phyloP scores from a whole-genome alignment of 2,329 filamentous ascomycete genomes.

The Pyrenophora teres region DNA sequence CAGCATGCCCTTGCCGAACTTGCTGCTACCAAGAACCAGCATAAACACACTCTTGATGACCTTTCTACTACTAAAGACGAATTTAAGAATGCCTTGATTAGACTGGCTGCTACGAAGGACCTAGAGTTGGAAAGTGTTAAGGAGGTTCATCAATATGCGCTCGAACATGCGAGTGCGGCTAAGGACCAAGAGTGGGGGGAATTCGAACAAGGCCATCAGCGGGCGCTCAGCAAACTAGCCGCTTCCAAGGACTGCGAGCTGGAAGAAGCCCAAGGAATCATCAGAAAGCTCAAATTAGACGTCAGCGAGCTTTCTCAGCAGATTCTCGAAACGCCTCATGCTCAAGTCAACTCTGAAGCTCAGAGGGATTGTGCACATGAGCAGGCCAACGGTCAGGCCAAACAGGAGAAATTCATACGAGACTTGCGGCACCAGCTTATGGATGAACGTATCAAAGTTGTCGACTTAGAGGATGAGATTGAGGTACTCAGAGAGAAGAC shows the following conservation, averaged over 20 bases:
- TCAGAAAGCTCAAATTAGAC: neutral
- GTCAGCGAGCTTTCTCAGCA: slow-evolving; percentile 1
- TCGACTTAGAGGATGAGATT: slow-evolving; percentile 20
- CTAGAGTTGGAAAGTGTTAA: neutral
- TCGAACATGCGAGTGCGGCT: no score
- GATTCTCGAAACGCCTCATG: slow-evolving; percentile 4
- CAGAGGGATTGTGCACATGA: slow-evolving; percentile 5
- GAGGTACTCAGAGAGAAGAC: slow-evolving; percentile 9
- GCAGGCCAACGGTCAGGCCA: slow-evolving; percentile 11
- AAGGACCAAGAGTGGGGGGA: no score
- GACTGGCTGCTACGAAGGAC: neutral
- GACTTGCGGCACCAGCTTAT: slow-evolving; percentile 17
- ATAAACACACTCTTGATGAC: no score
- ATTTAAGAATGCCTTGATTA: no score
- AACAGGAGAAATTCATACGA: slow-evolving; percentile 15
- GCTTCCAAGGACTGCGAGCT: neutral
- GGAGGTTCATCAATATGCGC: no score
- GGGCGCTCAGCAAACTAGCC: neutral
- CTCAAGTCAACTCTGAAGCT: slow-evolving; percentile 1
- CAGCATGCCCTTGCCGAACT: no score
- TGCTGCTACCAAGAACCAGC: neutral
- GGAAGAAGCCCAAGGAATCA: no score
- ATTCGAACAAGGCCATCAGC: no score
- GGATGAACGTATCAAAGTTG: slow-evolving; percentile 11
- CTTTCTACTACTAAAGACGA: no score